Evolutionary conservation across 1,139 yeast species (phyloP).

Genomic region (Zygosaccharomyces pseudobailii): DNA sequence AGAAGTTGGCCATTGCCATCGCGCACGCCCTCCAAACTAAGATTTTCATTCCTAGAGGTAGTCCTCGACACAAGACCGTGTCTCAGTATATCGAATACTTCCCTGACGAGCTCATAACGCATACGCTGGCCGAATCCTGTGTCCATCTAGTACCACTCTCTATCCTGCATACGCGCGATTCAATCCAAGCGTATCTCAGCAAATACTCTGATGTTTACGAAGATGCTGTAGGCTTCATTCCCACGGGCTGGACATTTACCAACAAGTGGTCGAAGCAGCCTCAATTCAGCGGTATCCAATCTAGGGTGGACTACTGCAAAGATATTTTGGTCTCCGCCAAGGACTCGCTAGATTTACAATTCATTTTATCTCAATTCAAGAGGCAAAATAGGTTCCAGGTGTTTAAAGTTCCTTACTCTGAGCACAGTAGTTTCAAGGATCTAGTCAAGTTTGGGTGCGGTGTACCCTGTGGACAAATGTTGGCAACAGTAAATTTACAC

Average conservation of each 20-base stretch:
- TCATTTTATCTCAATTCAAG: constrained; percentile 35
- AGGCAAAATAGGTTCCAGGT: constrained; percentile 38
- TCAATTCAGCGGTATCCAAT: constrained; percentile 11
- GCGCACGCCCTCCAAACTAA: constrained; percentile 23
- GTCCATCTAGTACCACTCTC: constrained; percentile 71
- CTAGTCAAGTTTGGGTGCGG: constrained; percentile 57
- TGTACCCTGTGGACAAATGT: constrained; percentile 47
- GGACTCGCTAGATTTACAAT: constrained; percentile 19
- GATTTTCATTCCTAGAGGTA: constrained; percentile 19
- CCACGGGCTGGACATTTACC: constrained; percentile 83
- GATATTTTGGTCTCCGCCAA: constrained; percentile 12
- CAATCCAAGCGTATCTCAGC: constrained; percentile 47
- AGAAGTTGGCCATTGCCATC: constrained; percentile 58
- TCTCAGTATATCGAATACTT: constrained; percentile 14
- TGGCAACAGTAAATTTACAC: constrained; percentile 75
- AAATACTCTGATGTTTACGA: constrained; percentile 45
- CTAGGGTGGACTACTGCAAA: constrained; percentile 17
- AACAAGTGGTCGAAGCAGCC: constrained; percentile 19
- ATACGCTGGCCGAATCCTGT: constrained; percentile 45
- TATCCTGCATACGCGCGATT: constrained; percentile 39
- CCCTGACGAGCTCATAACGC: constrained; percentile 35
- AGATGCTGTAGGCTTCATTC: constrained; percentile 60
- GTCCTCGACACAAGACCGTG: constrained; percentile 16
- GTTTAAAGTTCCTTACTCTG: constrained; percentile 79
- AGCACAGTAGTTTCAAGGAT: constrained; percentile 87